A percentile compares a stretch with the other conserved stretches of the same genome.
These are phyloP conservation scores for Aureobasidium melanogenum DNA, from an alignment of 2,329 filamentous ascomycete species.

Conservation along the genomic window DNA sequence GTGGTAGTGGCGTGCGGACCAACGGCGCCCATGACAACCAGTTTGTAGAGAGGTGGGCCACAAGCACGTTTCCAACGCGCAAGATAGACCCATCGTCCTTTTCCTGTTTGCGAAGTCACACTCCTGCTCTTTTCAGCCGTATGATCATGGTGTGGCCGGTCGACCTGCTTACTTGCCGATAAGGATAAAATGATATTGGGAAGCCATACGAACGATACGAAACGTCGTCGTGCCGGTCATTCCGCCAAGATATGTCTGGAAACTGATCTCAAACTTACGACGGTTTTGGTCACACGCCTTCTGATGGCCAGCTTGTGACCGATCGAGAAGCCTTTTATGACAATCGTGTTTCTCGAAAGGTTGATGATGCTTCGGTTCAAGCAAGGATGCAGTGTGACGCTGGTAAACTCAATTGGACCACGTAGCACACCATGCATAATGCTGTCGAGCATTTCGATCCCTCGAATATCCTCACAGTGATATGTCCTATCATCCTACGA, in stretches of 20 bases:
- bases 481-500: background rate
- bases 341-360: too few species aligned
- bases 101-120: background rate
- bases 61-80: constrained; percentile 1
- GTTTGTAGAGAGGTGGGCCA: background rate
- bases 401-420: background rate
- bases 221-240: background rate
- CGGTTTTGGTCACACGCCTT: background rate
- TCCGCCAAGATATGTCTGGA: background rate
- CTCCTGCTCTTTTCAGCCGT: background rate
- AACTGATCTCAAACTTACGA: background rate
- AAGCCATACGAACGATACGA: background rate
- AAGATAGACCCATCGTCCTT: background rate
- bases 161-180: background rate
- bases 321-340: background rate
- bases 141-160: background rate
- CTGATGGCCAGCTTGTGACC: background rate
- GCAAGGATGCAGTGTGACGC: background rate
- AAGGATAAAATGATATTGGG: background rate
- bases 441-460: background rate
- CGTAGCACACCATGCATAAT: background rate
- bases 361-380: background rate
- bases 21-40: background rate
- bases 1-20: constrained; percentile 4
- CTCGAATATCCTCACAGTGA: background rate